These are phyloP conservation scores for Suhomyces maxii DNA, from an alignment of 1,139 yeast genomes.

Conservation along the genomic window DNA sequence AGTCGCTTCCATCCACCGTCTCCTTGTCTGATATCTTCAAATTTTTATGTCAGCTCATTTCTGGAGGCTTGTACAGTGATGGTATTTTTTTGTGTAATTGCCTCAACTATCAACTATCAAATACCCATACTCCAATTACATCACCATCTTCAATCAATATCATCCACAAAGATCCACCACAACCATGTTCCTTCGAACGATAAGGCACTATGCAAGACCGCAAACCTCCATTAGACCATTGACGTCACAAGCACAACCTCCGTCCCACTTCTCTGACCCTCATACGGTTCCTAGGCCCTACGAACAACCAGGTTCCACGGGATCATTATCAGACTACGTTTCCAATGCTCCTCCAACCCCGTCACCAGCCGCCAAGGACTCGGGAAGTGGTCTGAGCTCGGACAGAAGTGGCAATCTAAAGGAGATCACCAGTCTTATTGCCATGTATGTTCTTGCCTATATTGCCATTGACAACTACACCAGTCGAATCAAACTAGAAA, in stretches of 20 bases:
- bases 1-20: no score
- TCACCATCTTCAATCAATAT: not conserved
- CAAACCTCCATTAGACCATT: not conserved
- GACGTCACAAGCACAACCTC: constrained; percentile 4
- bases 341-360: no score
- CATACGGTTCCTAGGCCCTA: constrained; percentile 7
- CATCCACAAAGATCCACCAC: not conserved
- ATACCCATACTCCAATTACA: no score
- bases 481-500: constrained; percentile 43
- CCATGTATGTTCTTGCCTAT: constrained; percentile 43
- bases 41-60: no score
- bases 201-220: not conserved
- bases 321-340: no score
- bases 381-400: not conserved
- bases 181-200: not conserved
- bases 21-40: no score
- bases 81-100: no score
- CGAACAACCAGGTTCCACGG: not conserved
- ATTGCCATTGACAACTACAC: constrained; percentile 55
- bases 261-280: constrained; percentile 9
- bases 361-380: no score
- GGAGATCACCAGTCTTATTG: constrained; percentile 38
- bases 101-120: no score
- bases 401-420: constrained; percentile 15
- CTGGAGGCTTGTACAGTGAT: no score